A percentile compares a stretch with the other conserved stretches of the same genome.
Conservation (phyloP, 2,329 filamentous ascomycete genomes). For the Ceratocystis ficicola region DNA sequence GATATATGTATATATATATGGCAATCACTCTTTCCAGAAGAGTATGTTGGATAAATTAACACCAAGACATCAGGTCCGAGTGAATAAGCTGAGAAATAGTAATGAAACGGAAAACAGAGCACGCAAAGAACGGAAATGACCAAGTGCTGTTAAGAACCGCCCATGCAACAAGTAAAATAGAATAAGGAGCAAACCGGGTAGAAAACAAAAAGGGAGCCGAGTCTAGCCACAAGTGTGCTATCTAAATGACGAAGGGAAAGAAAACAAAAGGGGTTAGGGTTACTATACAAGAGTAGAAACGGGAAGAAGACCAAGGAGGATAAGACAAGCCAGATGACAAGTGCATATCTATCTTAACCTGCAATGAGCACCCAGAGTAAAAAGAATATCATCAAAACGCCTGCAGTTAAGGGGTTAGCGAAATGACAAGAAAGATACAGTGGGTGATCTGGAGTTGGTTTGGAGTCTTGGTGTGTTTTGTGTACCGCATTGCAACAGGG, state of each 20-base stretch:
- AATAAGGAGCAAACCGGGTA: neutral
- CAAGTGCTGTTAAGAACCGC: conserved; percentile 23
- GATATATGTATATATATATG: neutral
- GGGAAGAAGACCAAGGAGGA: neutral
- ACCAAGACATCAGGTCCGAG: neutral
- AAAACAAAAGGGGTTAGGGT: neutral
- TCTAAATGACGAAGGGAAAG: neutral
- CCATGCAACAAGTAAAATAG: neutral
- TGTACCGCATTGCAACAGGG: too few species aligned
- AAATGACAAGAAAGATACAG: neutral
- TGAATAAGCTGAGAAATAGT: neutral
- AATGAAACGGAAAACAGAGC: too few species aligned
- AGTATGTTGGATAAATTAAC: conserved; percentile 4
- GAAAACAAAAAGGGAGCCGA: neutral
- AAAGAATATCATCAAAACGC: conserved; percentile 91
- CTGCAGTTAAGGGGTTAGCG: conserved; percentile 34
- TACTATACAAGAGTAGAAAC: neutral
- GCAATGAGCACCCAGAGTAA: conserved; percentile 60
- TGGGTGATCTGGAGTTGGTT: neutral
- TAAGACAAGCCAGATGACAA: neutral
- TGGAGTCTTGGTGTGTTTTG: neutral
- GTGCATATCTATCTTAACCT: conserved; percentile 30
- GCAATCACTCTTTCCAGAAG: conserved; percentile 9
- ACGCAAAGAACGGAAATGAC: neutral
- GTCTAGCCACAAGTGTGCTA: neutral